Conservation (phyloP, 192 early-diverging fungal species). For the Coemansia sp. region DNA sequence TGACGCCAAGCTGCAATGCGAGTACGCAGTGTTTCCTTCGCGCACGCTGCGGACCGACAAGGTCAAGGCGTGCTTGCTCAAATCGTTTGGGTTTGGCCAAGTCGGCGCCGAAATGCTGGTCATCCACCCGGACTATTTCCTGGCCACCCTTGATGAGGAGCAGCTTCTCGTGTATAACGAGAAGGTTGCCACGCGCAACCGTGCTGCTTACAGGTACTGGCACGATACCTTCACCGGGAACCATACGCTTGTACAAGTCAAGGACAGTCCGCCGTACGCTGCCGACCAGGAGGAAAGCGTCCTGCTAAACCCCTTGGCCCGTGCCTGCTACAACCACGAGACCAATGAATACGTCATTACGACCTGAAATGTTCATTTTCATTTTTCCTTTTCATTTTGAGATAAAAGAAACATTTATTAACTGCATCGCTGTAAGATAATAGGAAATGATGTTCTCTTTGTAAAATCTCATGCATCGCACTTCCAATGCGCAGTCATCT, state of each 20-base stretch:
- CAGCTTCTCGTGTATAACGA: conserved; percentile 20
- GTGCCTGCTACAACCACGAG: conserved; percentile 13
- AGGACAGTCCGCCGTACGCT: conserved; percentile 26
- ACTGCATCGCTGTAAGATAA: too few species aligned
- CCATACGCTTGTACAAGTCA: conserved; percentile 29
- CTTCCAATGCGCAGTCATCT: conserved; percentile 28
- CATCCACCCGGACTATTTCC: conserved; percentile 69
- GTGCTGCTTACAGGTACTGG: conserved; percentile 36
- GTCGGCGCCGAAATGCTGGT: conserved; percentile 72
- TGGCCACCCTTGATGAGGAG: conserved; percentile 36
- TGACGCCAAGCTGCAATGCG: conserved; percentile 63
- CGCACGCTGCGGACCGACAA: conserved; percentile 60
- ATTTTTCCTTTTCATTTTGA: too few species aligned
- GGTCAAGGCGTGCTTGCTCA: conserved; percentile 68
- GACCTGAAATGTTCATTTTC: too few species aligned
- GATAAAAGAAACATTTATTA: too few species aligned
- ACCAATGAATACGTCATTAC: conserved; percentile 23
- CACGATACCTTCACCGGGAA: conserved; percentile 32
- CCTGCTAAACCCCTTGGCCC: conserved; percentile 25
- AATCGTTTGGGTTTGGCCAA: conserved; percentile 77
- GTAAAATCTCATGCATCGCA: not conserved
- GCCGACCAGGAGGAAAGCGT: conserved; percentile 23
- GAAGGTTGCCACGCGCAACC: conserved; percentile 1
- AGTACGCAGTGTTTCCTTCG: conserved; percentile 83
- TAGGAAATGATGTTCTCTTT: too few species aligned